Evolutionary conservation across 768 basidiomycete species (phyloP), one percentile per base, ranked within the genome.

Genomic region (Auriscalpium microsporum): DNA sequence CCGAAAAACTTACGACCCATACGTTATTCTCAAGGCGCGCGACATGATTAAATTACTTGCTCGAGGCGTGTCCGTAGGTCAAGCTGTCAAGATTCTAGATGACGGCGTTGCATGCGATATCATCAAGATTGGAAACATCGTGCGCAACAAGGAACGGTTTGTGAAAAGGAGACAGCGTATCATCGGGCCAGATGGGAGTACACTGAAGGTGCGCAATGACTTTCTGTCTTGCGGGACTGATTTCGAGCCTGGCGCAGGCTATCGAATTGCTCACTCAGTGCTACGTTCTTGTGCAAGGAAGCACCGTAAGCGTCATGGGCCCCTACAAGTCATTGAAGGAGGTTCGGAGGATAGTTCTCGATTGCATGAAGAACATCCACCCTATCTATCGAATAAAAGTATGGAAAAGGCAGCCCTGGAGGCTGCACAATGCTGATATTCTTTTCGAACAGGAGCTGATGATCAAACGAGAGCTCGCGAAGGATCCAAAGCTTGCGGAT

Each of bases 291-390:
- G 96, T 99, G 3, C 96, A 98, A 75, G 96, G 96, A 59, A 98
- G 82, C 69, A 99, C 96, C 1, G 96, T 99, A 55, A 92, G 94
- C 50, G 94, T 92, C 11, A 98, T 98, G 94, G 96, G 96, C 4
- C 87, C 93, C 0, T 89, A 88, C 74, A 96, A 95, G 66, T 87
- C 87, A 0, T 75, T 99, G 17, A 98, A 97, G 69, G 96, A 99
- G 71, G 95, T 99, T 10, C 79, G 96, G 56, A 74, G 94, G 62
- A 97, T 98, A 58, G 82, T 99, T n/a, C 70, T 97, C 44, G 96
- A 99, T 67, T 99, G 96, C 74, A 98, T 99, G 96, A 94, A 87
- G 73, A 99, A 99, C 68, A 88, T 98, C 53, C 96, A 99, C 66
- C 96, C 96, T 1, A 98, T 99, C 67, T 99, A 99, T 68, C 86